Percentiles rank a stretch among this genome's conserved stretches.
Evolutionary conservation across 1,284 basidiomycete genomes (phyloP).

Genomic region (Naganishia albida): DNA sequence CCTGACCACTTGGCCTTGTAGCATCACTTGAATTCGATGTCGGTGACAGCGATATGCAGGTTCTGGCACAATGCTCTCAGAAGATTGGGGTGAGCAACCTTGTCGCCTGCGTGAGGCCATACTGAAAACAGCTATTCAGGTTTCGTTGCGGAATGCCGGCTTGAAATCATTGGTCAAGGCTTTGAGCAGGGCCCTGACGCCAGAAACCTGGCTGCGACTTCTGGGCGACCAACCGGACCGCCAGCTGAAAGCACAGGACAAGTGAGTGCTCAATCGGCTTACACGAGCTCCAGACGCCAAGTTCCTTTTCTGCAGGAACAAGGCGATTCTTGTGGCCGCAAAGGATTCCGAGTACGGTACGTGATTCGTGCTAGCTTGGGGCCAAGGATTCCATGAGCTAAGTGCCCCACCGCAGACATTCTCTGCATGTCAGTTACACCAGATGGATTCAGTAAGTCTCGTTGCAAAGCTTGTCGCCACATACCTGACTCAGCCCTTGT

Average conservation of each 20-base stretch:
- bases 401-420: slow-evolving; percentile 21
- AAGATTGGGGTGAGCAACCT: slow-evolving; percentile 61
- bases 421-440: slow-evolving; percentile 33
- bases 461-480: too few relatives aligned
- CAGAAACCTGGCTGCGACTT: slow-evolving; percentile 22
- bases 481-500: neutral
- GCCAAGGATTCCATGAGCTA: neutral
- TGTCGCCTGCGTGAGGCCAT: neutral
- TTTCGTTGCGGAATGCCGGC: slow-evolving; percentile 25
- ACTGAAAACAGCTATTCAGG: slow-evolving; percentile 1
- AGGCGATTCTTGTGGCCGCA: slow-evolving; percentile 29
- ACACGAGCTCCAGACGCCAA: neutral
- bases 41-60: slow-evolving; percentile 50
- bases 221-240: slow-evolving; percentile 17
- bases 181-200: slow-evolving; percentile 26
- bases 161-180: slow-evolving; percentile 30
- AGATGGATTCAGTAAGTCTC: slow-evolving; percentile 30
- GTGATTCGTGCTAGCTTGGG: neutral
- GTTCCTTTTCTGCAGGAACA: slow-evolving; percentile 15
- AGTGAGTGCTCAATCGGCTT: neutral
- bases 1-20: neutral
- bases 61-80: slow-evolving; percentile 63
- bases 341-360: slow-evolving; percentile 36
- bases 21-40: slow-evolving; percentile 27
- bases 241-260: slow-evolving; percentile 11